phyloP scores from a whole-genome alignment of 2,329 filamentous ascomycete species.

The Botrytis aclada region DNA sequence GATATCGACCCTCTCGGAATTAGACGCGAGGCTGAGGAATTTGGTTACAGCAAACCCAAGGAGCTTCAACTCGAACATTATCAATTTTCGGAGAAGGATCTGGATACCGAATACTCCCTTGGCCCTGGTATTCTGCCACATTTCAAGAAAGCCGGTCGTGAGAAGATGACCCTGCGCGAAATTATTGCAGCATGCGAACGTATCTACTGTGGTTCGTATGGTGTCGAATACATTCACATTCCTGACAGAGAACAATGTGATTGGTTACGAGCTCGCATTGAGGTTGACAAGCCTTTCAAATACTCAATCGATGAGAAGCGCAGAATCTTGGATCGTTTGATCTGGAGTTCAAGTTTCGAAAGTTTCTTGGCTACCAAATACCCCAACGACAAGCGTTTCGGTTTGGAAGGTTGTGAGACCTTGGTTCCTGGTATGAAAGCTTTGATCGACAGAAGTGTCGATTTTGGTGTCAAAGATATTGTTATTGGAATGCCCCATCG shows the following conservation, averaged over 20 bases:
- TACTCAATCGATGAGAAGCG: constrained; percentile 99
- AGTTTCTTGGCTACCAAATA: constrained; percentile 94
- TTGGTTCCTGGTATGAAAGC: constrained; percentile 99
- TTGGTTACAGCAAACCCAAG: constrained; percentile 83
- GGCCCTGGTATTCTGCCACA: constrained; percentile 93
- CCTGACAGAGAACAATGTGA: constrained; percentile 96
- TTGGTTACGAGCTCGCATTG: constrained; percentile 92
- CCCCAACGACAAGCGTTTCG: constrained; percentile 99
- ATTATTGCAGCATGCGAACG: constrained; percentile 91
- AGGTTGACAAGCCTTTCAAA: constrained; percentile 92
- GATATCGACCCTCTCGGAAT: constrained; percentile 96
- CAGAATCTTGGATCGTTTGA: constrained; percentile 91
- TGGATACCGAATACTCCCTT: constrained; percentile 86
- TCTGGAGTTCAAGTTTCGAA: constrained; percentile 98
- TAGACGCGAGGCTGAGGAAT: constrained; percentile 77
- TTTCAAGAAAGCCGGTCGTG: constrained; percentile 81
- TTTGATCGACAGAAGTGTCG: constrained; percentile 94
- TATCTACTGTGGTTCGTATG: constrained; percentile 96
- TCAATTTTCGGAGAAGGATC: constrained; percentile 88
- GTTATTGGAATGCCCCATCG: constrained; percentile 99
- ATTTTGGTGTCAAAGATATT: constrained; percentile 98
- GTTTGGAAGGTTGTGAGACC: constrained; percentile 94
- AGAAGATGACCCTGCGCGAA: constrained; percentile 96
- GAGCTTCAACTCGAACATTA: constrained; percentile 93
- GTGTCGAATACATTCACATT: constrained; percentile 98